A percentile compares a stretch with the other conserved stretches of the same genome.
Evolutionary conservation across 257 asterid species (phyloP).

Genomic region (Solanum lycopersicoides): DNA sequence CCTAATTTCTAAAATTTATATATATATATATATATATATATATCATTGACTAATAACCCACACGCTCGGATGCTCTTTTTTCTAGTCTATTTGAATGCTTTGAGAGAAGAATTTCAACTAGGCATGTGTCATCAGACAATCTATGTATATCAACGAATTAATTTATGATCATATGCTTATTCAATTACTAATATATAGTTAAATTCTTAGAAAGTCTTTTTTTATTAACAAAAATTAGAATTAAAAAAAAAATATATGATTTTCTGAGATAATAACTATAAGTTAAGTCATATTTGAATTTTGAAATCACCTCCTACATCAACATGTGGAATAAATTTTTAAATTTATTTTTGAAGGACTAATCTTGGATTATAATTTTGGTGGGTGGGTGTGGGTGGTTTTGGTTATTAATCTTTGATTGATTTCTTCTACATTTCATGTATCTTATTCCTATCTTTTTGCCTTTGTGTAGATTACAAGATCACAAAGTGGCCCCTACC

Average conservation of each 20-base stretch:
- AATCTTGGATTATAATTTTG: slow-evolving; percentile 6
- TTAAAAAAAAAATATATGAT: no score
- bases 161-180: neutral
- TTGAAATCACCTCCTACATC: neutral
- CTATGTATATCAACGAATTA: slow-evolving; percentile 8
- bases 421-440: slow-evolving; percentile 7
- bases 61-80: neutral
- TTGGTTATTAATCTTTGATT: slow-evolving; percentile 14
- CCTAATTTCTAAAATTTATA: neutral
- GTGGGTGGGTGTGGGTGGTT: slow-evolving; percentile 14
- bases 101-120: slow-evolving; percentile 45
- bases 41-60: neutral
- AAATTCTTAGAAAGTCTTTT: neutral
- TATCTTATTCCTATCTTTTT: neutral
- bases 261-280: neutral
- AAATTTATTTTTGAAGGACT: neutral
- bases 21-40: neutral
- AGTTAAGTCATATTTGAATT: neutral
- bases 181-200: neutral
- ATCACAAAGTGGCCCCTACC: slow-evolving; percentile 25
- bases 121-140: slow-evolving; percentile 31
- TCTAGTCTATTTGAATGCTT: slow-evolving; percentile 24
- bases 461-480: slow-evolving; percentile 1
- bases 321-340: slow-evolving; percentile 23
- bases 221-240: neutral